Evolutionary conservation across 2,329 filamentous ascomycete genomes (phyloP), one percentile per base, ranked within the genome.

Genomic region (Sporothrix phasma): DNA sequence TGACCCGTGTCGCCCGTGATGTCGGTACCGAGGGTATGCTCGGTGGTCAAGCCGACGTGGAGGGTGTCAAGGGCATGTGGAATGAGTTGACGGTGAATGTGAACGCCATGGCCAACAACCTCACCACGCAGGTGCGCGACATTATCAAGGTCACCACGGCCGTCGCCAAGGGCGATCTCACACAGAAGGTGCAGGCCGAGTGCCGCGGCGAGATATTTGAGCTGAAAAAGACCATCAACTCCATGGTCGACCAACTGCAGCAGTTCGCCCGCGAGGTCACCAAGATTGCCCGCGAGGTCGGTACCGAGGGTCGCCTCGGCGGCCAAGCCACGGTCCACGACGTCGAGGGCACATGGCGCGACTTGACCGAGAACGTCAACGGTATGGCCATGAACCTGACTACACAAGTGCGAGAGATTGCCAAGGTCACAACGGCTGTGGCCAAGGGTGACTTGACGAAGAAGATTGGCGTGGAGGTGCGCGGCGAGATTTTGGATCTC

Each of bases 361-460:
- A 97, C 74, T 81, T 99, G 67, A 99, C 93, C 3, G 89, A 93
- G 72, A 92, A 92, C 68, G 93, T 99, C 77, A 99, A 99, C 77
- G 89, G 92, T 70, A 97, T 99, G 93, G 93, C 93, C 73, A 95
- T 94, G 83, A 99, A 97, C 75, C 79, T 99, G 70, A 97, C 93
- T 2, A 96, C 94, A 5, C 93, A 99, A 79, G 94, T 99, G 73
- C 88, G 93, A 78, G 92, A 97, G 76, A 99, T 99, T 70, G 94
- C 93, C 67, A 91, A 93, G 72, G 94, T 99, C 66, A 97, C 93
- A 3, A 96, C 92, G 1, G 93, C 93, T 65, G 93, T 99, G 67
- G 93, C 93, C 61, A 90, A 89, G 74, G 93, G 93, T 72, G 93
- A 99, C 76, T 80, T 99, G 67, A 96, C 90, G 67, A 91, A 94